Evolutionary conservation across 805 yeast species (phyloP), one percentile per base, ranked within the genome.

Genomic region (Candida nitratophila): DNA sequence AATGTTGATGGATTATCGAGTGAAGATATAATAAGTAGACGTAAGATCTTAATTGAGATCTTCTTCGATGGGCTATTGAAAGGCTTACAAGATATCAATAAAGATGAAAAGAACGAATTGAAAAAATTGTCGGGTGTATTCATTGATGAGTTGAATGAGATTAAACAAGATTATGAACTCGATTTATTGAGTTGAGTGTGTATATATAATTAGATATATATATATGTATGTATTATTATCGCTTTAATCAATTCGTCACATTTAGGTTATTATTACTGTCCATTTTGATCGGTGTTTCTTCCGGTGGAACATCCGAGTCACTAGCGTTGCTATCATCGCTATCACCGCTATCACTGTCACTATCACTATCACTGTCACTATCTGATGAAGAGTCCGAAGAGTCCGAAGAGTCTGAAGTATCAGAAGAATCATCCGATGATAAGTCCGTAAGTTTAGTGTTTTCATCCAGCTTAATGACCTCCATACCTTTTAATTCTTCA

Each of bases 11-110:
- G 66, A 6, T 54, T 75, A 10, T 64, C 78, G 1, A 75, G 86
- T 17, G 90, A 84, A 50, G 91, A 85, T 58, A 59, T 67, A 30
- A 64, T 66, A 4, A 77, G 83, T 2, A 66, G 93, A 53, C 57
- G 75, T 27, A 70, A 70, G 41, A 65, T 81, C 0, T 61, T 85
- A 44, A 56, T 64, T 36, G 85, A 79, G 44, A 69, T 76, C 22
- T 83, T 80, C 53, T 54, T 64, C 37, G 60, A 61, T 2, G 76
- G 76, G 11, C 66, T 86, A 41, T 44, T 54, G 19, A 70, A 65
- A 39, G 83, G 86, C 32, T 65, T 83, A 20, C 66, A 63, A 1
- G 66, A 66, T 34, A 53, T 77, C 29, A 60, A 78, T 10, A 78
- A 77, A 52, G 93, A 85, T 50, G 95, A 61, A 8, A 50, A 56